Conservation (phyloP, 2,329 filamentous ascomycete species). For the Calonectria hongkongensis region DNA sequence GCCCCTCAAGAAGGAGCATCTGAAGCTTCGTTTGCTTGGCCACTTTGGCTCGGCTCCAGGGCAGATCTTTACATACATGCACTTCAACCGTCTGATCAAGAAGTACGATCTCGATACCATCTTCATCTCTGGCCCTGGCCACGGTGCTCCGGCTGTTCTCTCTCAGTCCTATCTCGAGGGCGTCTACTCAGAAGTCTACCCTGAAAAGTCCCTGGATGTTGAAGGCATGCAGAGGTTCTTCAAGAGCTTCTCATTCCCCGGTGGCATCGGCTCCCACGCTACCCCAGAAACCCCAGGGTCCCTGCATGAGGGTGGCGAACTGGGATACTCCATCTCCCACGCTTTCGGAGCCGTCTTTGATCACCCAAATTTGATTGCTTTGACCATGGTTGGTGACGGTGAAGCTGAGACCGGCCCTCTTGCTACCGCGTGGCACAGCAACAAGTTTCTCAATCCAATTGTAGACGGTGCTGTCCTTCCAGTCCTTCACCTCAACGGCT, state of each 20-base stretch:
- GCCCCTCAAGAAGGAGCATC: constrained; percentile 80
- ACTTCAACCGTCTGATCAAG: constrained; percentile 88
- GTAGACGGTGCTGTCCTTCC: constrained; percentile 86
- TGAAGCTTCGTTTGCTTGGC: constrained; percentile 84
- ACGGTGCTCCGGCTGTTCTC: constrained; percentile 85
- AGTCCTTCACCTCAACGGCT: constrained; percentile 86
- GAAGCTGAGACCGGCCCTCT: constrained; percentile 88
- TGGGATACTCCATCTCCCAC: constrained; percentile 88
- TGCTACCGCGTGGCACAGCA: constrained; percentile 88
- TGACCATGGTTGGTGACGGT: constrained; percentile 88
- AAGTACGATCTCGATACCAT: constrained; percentile 84
- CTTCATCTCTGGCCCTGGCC: constrained; percentile 85
- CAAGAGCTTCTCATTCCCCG: constrained; percentile 89
- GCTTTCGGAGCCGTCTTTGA: constrained; percentile 87
- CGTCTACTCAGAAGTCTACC: constrained; percentile 85
- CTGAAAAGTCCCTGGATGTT: constrained; percentile 80
- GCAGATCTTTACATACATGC: constrained; percentile 87
- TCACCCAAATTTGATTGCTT: constrained; percentile 82
- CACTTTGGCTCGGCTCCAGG: constrained; percentile 89
- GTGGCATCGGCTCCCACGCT: constrained; percentile 85
- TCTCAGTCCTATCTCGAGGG: constrained; percentile 87
- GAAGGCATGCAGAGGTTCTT: constrained; percentile 85
- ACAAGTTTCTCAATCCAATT: constrained; percentile 87
- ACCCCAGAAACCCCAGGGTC: constrained; percentile 87
- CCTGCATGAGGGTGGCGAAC: constrained; percentile 86